A percentile compares a stretch with the other conserved stretches of the same genome.
phyloP scores from a whole-genome alignment of 192 early-diverging fungal genomes.

The Funneliformis mosseae region DNA sequence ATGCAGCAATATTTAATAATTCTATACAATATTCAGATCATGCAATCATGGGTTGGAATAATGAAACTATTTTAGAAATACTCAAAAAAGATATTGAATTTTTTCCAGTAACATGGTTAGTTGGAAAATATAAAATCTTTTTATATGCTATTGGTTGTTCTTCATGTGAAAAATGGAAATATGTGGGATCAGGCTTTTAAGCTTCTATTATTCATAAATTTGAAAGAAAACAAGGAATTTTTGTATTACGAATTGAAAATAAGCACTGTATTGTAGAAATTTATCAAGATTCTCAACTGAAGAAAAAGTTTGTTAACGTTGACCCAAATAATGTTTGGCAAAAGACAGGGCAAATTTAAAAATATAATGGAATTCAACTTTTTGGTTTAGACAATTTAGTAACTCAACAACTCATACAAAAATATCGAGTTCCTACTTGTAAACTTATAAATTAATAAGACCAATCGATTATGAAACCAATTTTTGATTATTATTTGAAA shows the following conservation, averaged over 20 bases:
- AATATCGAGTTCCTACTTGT: background rate
- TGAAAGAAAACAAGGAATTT: background rate
- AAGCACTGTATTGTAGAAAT: background rate
- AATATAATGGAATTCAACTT: background rate
- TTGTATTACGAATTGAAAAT: conserved; percentile 2
- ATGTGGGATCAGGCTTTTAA: background rate
- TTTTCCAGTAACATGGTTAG: background rate
- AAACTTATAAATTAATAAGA: background rate
- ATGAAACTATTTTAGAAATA: background rate
- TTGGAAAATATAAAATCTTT: background rate
- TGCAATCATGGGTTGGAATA: background rate
- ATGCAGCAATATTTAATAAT: background rate
- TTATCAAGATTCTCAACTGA: background rate
- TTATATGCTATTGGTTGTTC: background rate
- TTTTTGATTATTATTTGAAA: conserved; percentile 1
- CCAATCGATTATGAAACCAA: background rate
- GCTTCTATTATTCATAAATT: background rate
- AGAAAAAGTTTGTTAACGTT: background rate
- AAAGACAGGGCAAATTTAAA: background rate
- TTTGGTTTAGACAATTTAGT: background rate
- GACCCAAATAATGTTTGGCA: background rate
- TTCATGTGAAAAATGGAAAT: background rate
- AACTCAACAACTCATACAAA: background rate
- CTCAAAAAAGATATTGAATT: background rate
- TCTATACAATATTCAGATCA: background rate